Conservation (phyloP, 2,329 filamentous ascomycete species). For the Microsporum audouinii region DNA sequence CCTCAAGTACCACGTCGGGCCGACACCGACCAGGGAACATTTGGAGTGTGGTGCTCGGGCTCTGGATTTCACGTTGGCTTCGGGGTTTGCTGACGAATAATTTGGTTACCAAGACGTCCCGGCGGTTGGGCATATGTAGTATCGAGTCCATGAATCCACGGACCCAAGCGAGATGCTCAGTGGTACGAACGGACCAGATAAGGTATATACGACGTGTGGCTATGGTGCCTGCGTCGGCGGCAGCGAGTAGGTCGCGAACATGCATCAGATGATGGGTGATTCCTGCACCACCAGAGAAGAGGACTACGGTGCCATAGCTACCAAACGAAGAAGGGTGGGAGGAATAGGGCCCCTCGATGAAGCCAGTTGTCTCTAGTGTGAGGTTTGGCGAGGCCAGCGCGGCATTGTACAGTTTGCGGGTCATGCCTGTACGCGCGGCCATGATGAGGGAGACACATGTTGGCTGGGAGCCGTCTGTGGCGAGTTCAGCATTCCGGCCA, state of each 20-base stretch:
- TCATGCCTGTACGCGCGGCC: conserved; percentile 53
- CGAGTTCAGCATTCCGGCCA: conserved; percentile 14
- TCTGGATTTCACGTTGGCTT: conserved; percentile 43
- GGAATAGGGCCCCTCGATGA: conserved; percentile 54
- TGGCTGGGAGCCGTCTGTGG: conserved; percentile 15
- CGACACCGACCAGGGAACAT: conserved; percentile 51
- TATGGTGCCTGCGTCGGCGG: conserved; percentile 41
- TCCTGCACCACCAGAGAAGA: conserved; percentile 55
- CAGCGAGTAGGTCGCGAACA: conserved; percentile 47
- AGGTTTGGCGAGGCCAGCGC: conserved; percentile 41
- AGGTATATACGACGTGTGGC: conserved; percentile 50
- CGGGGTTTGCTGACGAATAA: conserved; percentile 53
- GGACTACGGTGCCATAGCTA: conserved; percentile 53
- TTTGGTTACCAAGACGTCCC: conserved; percentile 49
- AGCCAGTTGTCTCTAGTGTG: conserved; percentile 43
- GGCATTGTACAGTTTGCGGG: conserved; percentile 47
- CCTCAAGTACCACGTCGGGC: conserved; percentile 44
- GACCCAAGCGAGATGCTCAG: conserved; percentile 53
- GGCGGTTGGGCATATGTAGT: conserved; percentile 46
- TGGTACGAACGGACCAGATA: conserved; percentile 51
- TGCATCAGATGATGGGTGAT: conserved; percentile 56
- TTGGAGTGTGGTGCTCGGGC: conserved; percentile 47
- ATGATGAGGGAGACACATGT: conserved; percentile 46
- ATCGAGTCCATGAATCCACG: conserved; percentile 55
- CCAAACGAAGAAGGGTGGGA: conserved; percentile 46